Evolutionary conservation across 1,139 yeast species (phyloP).

Genomic region (Ogataea hybrid): DNA sequence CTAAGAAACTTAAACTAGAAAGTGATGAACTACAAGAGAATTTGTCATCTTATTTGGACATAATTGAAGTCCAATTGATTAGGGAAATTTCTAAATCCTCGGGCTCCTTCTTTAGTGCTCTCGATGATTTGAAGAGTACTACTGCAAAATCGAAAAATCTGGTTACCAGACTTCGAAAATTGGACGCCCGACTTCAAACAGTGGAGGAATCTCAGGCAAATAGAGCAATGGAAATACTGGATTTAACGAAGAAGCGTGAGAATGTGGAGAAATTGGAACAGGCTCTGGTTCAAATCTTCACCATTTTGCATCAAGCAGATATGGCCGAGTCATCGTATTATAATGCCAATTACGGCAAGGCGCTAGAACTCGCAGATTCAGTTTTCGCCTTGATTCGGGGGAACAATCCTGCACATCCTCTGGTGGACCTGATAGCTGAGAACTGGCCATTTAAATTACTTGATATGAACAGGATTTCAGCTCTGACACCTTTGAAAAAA

Average conservation of each 20-base stretch:
- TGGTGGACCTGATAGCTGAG: conserved; percentile 35
- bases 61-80: conserved; percentile 77
- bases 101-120: conserved; percentile 76
- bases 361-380: conserved; percentile 54
- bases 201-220: conserved; percentile 52
- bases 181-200: conserved; percentile 41
- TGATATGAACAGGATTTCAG: conserved; percentile 57
- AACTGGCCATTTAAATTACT: conserved; percentile 50
- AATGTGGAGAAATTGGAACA: conserved; percentile 65
- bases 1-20: conserved; percentile 35
- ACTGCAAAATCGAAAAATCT: conserved; percentile 55
- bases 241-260: conserved; percentile 50
- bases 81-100: conserved; percentile 84
- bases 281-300: conserved; percentile 61
- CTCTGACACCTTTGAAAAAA: conserved; percentile 53
- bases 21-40: conserved; percentile 73
- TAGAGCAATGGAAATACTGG: conserved; percentile 52
- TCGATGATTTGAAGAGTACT: conserved; percentile 71
- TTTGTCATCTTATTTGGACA: conserved; percentile 78
- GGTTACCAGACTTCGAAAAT: conserved; percentile 43
- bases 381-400: conserved; percentile 61
- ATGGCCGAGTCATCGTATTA: conserved; percentile 50
- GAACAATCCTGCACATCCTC: conserved; percentile 32
- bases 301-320: conserved; percentile 48
- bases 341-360: conserved; percentile 41